Evolutionary conservation across 1,139 yeast genomes (phyloP).

Genomic region (Yarrowia galli): DNA sequence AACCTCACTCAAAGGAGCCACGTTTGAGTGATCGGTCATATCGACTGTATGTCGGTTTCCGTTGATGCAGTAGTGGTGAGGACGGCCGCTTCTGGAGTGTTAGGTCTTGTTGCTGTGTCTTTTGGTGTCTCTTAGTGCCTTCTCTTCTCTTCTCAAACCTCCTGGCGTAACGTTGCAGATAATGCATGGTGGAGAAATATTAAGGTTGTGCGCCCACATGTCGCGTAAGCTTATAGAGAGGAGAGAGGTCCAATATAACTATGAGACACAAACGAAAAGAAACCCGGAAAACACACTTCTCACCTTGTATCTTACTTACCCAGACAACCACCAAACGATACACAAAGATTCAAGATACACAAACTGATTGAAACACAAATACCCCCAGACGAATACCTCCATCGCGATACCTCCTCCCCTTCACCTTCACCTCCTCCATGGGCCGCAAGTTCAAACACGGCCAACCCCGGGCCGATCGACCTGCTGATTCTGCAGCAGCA

Average conservation of each 20-base stretch:
- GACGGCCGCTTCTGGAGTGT: not conserved
- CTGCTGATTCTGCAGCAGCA: slow-evolving; percentile 29
- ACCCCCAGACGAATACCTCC: not conserved
- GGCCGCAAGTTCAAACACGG: slow-evolving; percentile 12
- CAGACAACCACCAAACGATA: not conserved
- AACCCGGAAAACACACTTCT: not conserved
- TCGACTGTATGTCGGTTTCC: not conserved
- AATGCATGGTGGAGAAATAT: not conserved
- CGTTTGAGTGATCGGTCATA: not conserved
- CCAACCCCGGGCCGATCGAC: slow-evolving; percentile 4
- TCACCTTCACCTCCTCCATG: slow-evolving; percentile 10
- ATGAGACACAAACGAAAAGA: slow-evolving; percentile 9
- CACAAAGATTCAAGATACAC: not conserved
- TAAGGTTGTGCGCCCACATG: slow-evolving; percentile 21
- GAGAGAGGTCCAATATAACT: no score
- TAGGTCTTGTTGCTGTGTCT: not conserved
- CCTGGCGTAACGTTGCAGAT: slow-evolving; percentile 14
- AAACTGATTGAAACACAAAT: not conserved
- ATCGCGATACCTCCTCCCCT: slow-evolving; percentile 4
- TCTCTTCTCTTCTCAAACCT: not conserved
- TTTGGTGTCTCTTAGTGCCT: no score
- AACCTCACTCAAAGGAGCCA: not conserved
- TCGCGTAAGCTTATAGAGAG: slow-evolving; percentile 5
- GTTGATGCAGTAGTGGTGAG: not conserved
- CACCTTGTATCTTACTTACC: not conserved